Conservation (phyloP, 192 early-diverging fungal genomes). For the Glomus cerebriforme region DNA sequence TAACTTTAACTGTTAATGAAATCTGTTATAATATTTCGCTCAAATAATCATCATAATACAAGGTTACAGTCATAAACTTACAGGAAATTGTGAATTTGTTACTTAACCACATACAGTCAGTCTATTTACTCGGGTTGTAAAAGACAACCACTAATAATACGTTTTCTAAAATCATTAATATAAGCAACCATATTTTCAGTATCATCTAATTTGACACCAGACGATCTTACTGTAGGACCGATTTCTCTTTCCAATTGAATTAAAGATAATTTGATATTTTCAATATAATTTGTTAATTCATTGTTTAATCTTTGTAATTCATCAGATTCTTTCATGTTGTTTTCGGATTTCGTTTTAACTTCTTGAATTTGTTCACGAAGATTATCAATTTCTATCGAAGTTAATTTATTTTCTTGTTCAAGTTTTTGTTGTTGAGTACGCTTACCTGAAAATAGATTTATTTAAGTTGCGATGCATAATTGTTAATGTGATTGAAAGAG, state of each 20-base stretch:
- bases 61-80: too few relatives aligned
- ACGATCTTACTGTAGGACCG: constrained; percentile 28
- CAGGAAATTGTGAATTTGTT: background rate
- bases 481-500: background rate
- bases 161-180: constrained; percentile 17
- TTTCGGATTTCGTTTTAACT: background rate
- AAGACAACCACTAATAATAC: constrained; percentile 26
- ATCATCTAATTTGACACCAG: constrained; percentile 22
- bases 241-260: constrained; percentile 26
- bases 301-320: background rate
- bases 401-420: constrained; percentile 4
- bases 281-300: background rate
- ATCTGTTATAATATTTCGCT: too few relatives aligned
- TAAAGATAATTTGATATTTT: constrained; percentile 12
- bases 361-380: constrained; percentile 14
- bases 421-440: background rate
- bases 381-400: background rate
- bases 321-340: background rate
- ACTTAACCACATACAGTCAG: background rate
- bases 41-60: too few relatives aligned
- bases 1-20: too few relatives aligned
- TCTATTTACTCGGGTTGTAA: constrained; percentile 21
- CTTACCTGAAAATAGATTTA: background rate
- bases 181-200: constrained; percentile 29
- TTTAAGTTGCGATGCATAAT: background rate